Conservation (phyloP, 2,329 filamentous ascomycete species). For the Scorias spongiosa region DNA sequence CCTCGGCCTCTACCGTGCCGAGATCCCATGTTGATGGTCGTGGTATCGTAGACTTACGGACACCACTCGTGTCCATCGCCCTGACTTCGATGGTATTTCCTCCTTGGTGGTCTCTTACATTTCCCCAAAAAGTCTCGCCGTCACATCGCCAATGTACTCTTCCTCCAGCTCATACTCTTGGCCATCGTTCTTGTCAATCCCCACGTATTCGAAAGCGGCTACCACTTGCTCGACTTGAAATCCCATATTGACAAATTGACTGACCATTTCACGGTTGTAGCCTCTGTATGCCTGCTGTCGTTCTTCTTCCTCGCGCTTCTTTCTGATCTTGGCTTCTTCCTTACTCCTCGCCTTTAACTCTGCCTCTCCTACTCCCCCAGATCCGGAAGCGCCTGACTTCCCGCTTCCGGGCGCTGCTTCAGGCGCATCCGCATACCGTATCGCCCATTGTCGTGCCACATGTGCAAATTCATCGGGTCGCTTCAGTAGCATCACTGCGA, state of each 20-base stretch:
- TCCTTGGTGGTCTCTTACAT: constrained; percentile 26
- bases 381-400: constrained; percentile 13
- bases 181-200: constrained; percentile 64
- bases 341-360: constrained; percentile 38
- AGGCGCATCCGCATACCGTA: constrained; percentile 67
- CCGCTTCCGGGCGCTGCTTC: constrained; percentile 36
- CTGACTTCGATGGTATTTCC: no score
- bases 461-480: constrained; percentile 65
- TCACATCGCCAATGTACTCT: constrained; percentile 81
- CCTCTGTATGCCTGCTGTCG: constrained; percentile 54
- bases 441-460: constrained; percentile 81
- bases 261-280: constrained; percentile 70
- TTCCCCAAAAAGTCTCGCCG: constrained; percentile 69
- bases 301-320: constrained; percentile 36
- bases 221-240: constrained; percentile 82
- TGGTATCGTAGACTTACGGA: no score
- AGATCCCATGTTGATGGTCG: no score
- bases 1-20: no score
- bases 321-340: constrained; percentile 37
- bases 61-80: no score
- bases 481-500: constrained; percentile 75
- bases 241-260: constrained; percentile 79
- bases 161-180: constrained; percentile 78
- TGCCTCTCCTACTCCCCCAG: constrained; percentile 12
- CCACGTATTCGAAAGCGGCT: constrained; percentile 63